Percentiles rank a stretch among this genome's conserved stretches.
These are phyloP conservation scores for Opeltia flavorubescens DNA, from an alignment of 495 filamentous ascomycete genomes.

Conservation along the genomic window DNA sequence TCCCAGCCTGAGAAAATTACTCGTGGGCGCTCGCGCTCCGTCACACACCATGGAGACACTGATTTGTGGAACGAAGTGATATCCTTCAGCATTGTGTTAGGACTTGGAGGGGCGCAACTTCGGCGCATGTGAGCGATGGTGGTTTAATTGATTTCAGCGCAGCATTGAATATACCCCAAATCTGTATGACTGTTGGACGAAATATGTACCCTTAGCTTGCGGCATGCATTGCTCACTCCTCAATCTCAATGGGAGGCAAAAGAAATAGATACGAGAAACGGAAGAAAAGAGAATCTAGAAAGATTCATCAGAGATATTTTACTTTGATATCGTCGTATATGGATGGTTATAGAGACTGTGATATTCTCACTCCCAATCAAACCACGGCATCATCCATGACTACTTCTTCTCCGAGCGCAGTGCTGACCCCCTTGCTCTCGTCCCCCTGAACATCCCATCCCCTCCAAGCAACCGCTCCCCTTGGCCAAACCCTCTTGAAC, in stretches of 20 bases:
- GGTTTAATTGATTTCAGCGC: neutral
- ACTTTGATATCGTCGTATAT: too few relatives aligned
- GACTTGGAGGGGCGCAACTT: too few relatives aligned
- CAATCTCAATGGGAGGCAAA: neutral
- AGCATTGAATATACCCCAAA: neutral
- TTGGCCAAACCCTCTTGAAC: slow-evolving; percentile 87
- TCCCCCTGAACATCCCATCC: slow-evolving; percentile 7
- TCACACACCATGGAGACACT: too few relatives aligned
- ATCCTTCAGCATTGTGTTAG: neutral
- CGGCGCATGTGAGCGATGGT: too few relatives aligned
- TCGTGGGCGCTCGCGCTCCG: too few relatives aligned
- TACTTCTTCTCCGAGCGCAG: slow-evolving; percentile 8
- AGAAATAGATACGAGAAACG: neutral
- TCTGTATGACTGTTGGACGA: neutral
- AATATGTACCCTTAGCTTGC: neutral
- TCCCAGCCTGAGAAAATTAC: neutral
- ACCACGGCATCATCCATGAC: slow-evolving; percentile 1
- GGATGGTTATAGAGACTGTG: too few relatives aligned
- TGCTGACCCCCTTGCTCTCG: neutral
- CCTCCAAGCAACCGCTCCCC: slow-evolving; percentile 42
- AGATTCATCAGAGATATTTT: too few relatives aligned
- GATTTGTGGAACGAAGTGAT: too few relatives aligned
- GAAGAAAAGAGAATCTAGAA: too few relatives aligned
- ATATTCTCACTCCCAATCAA: too few relatives aligned
- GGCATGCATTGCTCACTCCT: neutral